Evolutionary conservation across 306 rosid genomes (phyloP).

Genomic region (Glycyrrhiza uralensis): DNA sequence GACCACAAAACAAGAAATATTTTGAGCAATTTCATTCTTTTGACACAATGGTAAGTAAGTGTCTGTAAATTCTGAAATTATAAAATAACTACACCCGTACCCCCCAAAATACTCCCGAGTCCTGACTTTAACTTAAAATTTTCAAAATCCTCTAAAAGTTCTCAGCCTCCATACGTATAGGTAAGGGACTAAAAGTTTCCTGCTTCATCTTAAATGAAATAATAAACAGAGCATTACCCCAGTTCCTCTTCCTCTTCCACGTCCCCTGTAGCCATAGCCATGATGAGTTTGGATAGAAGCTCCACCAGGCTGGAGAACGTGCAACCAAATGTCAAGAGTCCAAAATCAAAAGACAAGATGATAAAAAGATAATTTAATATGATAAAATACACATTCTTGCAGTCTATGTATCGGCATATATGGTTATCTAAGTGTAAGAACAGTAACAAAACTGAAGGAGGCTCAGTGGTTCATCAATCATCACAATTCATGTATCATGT

Average conservation of each 20-base stretch:
- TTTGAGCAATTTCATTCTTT: neutral
- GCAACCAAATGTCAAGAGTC: slow-evolving; percentile 26
- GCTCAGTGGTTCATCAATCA: slow-evolving; percentile 13
- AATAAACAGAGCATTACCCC: slow-evolving; percentile 54
- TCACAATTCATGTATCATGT: neutral
- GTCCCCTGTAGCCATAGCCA: slow-evolving; percentile 66
- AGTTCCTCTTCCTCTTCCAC: slow-evolving; percentile 70
- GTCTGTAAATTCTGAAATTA: neutral
- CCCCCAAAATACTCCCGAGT: neutral
- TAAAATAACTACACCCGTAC: neutral
- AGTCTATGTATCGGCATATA: neutral
- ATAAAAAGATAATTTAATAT: neutral
- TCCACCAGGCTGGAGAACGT: slow-evolving; percentile 58
- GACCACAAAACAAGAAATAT: slow-evolving; percentile 12
- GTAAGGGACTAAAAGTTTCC: neutral
- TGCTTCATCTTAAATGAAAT: slow-evolving; percentile 1
- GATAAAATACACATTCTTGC: neutral
- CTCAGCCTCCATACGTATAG: neutral
- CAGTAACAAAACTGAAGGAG: neutral
- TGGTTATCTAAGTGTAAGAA: neutral
- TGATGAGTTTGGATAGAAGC: slow-evolving; percentile 41
- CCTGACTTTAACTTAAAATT: neutral
- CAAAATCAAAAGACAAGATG: neutral
- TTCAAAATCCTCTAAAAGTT: neutral
- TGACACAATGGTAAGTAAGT: neutral